Conservation (phyloP, 495 filamentous ascomycete species). For the Margaritispora aquatica region DNA sequence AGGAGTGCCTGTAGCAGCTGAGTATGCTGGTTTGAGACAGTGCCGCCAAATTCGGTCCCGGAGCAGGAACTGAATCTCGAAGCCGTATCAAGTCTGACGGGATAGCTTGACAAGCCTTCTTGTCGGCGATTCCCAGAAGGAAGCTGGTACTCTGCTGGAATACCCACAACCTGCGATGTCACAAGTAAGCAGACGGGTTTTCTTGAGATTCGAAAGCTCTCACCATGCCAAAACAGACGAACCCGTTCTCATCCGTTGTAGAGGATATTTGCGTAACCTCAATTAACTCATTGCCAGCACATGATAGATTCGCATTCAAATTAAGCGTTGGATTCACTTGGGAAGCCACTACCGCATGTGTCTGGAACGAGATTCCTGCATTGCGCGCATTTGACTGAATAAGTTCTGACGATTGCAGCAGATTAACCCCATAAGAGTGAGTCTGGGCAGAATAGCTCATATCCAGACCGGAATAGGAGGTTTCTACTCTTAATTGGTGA, state of each 20-base stretch:
- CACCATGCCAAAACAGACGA: conserved; percentile 6
- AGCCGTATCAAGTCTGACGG: not conserved
- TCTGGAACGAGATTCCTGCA: not conserved
- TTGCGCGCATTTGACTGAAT: not conserved
- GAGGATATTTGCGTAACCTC: not conserved
- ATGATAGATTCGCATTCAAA: not conserved
- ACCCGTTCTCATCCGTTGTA: not conserved
- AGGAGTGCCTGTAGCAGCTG: not conserved
- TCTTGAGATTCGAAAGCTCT: not conserved
- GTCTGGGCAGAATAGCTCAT: not conserved
- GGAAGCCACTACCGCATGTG: not conserved
- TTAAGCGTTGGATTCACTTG: not conserved
- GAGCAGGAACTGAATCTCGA: not conserved
- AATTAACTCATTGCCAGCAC: not conserved
- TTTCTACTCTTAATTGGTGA: not conserved
- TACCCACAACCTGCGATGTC: not conserved
- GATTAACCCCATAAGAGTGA: not conserved
- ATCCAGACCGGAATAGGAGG: not conserved
- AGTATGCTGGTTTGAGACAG: not conserved
- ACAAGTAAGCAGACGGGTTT: not conserved
- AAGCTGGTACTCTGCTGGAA: not conserved
- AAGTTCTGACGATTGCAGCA: not conserved
- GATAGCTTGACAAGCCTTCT: not conserved
- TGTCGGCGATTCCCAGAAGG: not conserved
- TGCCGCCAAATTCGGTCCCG: not conserved